A percentile compares a stretch with the other conserved stretches of the same genome.
Evolutionary conservation across 306 rosid genomes (phyloP).

Genomic region (Lathyrus tuberosus): DNA sequence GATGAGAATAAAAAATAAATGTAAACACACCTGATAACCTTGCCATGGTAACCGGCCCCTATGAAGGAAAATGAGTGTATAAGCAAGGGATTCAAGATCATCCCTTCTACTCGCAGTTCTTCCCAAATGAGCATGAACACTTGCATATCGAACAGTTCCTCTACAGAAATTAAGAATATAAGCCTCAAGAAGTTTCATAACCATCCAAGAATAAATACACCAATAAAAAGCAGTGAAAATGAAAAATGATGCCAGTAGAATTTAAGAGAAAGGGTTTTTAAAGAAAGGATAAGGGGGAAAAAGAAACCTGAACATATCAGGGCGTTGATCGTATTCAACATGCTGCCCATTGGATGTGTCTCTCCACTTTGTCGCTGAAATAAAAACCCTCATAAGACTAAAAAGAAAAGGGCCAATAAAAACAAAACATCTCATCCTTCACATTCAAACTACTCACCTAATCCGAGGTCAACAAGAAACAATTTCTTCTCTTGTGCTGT

Average conservation of each 20-base stretch:
- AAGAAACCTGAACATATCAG: slow-evolving; percentile 90
- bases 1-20: slow-evolving; percentile 27
- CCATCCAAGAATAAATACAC: background rate
- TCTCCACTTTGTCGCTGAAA: slow-evolving; percentile 93
- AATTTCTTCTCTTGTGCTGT: slow-evolving; percentile 91
- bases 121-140: slow-evolving; percentile 97
- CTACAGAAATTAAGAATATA: slow-evolving; percentile 42
- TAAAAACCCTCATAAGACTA: slow-evolving; percentile 12
- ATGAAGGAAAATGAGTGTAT: slow-evolving; percentile 86
- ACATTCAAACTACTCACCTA: slow-evolving; percentile 59
- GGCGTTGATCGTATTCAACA: slow-evolving; percentile 97
- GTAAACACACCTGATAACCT: slow-evolving; percentile 77
- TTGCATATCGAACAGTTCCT: slow-evolving; percentile 96
- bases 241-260: background rate
- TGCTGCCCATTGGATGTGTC: slow-evolving; percentile 84
- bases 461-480: slow-evolving; percentile 94
- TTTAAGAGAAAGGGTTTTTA: background rate
- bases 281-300: background rate
- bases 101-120: slow-evolving; percentile 98
- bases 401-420: slow-evolving; percentile 12
- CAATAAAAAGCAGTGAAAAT: slow-evolving; percentile 49
- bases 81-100: slow-evolving; percentile 95
- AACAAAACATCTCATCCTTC: slow-evolving; percentile 17
- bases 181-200: slow-evolving; percentile 9
- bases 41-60: slow-evolving; percentile 95